Evolutionary conservation across 2,329 filamentous ascomycete genomes (phyloP).

Genomic region (Teratosphaeria destructans): DNA sequence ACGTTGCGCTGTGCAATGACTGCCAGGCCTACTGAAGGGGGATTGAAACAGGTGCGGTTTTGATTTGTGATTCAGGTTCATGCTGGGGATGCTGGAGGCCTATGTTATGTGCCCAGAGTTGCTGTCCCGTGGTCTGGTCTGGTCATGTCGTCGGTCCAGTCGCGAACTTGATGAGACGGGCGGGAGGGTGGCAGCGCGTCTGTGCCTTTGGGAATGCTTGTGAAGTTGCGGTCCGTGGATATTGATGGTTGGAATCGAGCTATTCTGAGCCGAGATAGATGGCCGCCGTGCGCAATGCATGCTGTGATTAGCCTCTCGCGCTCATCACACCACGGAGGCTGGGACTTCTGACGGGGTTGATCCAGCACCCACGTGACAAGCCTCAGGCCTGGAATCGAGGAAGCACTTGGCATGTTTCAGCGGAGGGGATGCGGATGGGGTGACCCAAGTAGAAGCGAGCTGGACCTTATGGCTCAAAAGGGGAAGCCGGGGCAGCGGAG

Average conservation of each 20-base stretch:
- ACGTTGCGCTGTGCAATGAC: constrained; percentile 1
- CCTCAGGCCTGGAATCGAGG: neutral
- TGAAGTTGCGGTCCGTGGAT: neutral
- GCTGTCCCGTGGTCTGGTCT: neutral
- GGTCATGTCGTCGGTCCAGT: neutral
- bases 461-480: neutral
- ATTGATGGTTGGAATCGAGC: neutral
- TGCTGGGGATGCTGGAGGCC: neutral
- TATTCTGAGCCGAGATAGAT: neutral
- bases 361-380: no score
- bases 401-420: neutral
- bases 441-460: neutral
- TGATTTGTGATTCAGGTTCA: neutral
- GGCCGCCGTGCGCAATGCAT: neutral
- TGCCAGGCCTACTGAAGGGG: neutral
- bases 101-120: neutral
- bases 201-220: neutral
- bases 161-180: neutral
- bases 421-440: no score
- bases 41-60: neutral
- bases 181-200: neutral
- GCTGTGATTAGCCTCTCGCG: neutral
- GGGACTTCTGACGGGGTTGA: no score
- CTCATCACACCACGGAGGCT: no score
- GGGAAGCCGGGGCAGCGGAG: neutral